These are phyloP conservation scores for Didymella segeticola DNA, from an alignment of 2,329 filamentous ascomycete species.

Conservation along the genomic window DNA sequence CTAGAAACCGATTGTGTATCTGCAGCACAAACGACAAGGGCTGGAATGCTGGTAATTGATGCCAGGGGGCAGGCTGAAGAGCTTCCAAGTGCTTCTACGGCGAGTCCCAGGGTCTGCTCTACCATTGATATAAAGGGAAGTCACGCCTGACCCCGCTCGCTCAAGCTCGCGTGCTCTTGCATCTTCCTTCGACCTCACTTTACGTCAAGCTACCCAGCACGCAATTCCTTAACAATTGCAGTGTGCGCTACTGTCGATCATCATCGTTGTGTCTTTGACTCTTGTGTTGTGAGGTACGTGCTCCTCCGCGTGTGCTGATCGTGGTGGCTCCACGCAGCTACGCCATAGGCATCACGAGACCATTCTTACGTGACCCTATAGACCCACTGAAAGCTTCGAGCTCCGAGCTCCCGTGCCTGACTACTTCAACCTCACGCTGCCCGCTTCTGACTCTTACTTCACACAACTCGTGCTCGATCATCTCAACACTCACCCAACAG, in stretches of 20 bases:
- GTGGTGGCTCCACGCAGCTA: conserved; percentile 33
- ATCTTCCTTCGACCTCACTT: conserved; percentile 26
- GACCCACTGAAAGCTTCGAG: conserved; percentile 37
- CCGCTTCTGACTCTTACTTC: conserved; percentile 22
- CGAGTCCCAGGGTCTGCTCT: conserved; percentile 7
- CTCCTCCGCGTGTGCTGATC: conserved; percentile 19
- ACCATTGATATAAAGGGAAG: conserved; percentile 17
- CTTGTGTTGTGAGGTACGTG: conserved; percentile 39
- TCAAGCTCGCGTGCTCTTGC: conserved; percentile 19
- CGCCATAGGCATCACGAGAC: conserved; percentile 40
- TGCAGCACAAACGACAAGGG: background rate
- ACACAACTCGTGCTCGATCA: conserved; percentile 27
- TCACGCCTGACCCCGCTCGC: conserved; percentile 17
- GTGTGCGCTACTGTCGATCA: background rate
- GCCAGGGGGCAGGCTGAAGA: conserved; percentile 7
- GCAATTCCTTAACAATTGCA: conserved; percentile 2
- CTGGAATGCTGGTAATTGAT: conserved; percentile 8
- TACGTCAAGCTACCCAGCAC: conserved; percentile 10
- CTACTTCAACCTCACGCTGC: conserved; percentile 36
- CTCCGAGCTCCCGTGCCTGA: conserved; percentile 35
- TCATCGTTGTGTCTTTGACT: conserved; percentile 4
- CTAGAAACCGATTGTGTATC: conserved; percentile 3
- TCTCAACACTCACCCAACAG: conserved; percentile 33
- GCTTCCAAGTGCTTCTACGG: conserved; percentile 13
- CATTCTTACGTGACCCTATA: conserved; percentile 28